Percentiles rank a stretch among this genome's conserved stretches.
phyloP scores from a whole-genome alignment of 129 eudicot species.

The Lonicera japonica region DNA sequence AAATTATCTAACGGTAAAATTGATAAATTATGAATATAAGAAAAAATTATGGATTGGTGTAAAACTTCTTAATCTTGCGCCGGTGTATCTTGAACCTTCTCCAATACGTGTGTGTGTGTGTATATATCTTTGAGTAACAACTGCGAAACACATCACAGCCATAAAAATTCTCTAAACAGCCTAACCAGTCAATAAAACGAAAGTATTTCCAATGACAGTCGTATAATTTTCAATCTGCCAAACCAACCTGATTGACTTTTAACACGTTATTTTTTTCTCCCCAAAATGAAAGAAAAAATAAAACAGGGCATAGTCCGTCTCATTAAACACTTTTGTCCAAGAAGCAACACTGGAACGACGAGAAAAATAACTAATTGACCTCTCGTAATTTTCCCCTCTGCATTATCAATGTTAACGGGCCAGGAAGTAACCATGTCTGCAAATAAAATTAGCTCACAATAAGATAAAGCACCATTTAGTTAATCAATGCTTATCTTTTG shows the following conservation, averaged over 20 bases:
- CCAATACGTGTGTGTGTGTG: too few relatives aligned
- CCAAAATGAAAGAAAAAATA: background rate
- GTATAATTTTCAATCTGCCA: background rate
- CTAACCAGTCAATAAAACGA: background rate
- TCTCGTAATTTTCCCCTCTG: background rate
- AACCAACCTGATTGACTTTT: background rate
- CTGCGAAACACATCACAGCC: too few relatives aligned
- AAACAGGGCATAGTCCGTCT: background rate
- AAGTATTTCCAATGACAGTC: background rate
- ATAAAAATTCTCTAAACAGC: background rate
- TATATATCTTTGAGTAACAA: too few relatives aligned
- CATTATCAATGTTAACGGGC: background rate
- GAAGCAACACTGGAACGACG: background rate
- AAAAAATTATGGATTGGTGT: too few relatives aligned
- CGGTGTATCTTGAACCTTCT: too few relatives aligned
- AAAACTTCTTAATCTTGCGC: too few relatives aligned
- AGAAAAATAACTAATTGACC: background rate
- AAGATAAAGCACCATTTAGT: background rate
- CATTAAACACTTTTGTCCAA: background rate
- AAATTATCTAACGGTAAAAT: too few relatives aligned
- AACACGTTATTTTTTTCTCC: background rate
- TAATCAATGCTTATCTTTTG: background rate
- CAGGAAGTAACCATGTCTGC: slow-evolving; percentile 4
- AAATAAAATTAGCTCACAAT: background rate
- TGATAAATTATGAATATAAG: too few relatives aligned